Base-by-base conservation (phyloP, 441 rosid species). In the Aleurites moluccanus region DNA sequence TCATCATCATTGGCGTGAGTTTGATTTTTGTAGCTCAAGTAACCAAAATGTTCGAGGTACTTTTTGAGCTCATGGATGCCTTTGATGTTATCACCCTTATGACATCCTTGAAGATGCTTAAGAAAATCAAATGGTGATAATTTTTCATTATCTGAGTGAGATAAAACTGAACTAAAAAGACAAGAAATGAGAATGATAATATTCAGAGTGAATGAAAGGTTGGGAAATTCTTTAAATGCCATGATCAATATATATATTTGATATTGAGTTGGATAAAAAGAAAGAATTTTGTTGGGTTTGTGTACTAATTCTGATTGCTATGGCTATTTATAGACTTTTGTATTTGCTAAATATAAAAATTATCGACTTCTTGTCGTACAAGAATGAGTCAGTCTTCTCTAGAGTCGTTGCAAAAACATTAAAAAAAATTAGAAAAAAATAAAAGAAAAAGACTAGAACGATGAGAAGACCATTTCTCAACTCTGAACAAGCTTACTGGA, bases 31-130 rank as follows among this genome's bases (percentile, higher is more conserved):
- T 49, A 30, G 33, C 33, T 33, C 15, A 75, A 23, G 50, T 68
- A 75, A 33, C 83, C 84, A 10, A 81, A 73, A 5, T 44, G 45
- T 18, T 78, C 62, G 4, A 78, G 77, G 64, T 78, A 78, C 2
- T 73, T 56, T 69, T 78, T 81, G 73, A 81, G 73, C 3, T 78
- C 23, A n/a, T 75, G 72, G 14, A 81, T 35, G 4, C 15, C 15
- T 11, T 49, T 49, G 52, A 8, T 49, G 18, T 64, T 69, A 1
- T 78, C 73, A 13, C 82, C 82, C 67, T 78, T 78, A 2, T 75
- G 75, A 25, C 78, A 75, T 57, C 82, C 84, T 71, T 67, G 47
- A 44, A 80, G 56, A 35, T 77, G 71, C 38, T 74, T 60, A 11
- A 74, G 57, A 27, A 74, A 81, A 27, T 38, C 72, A 56, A 77